Base-by-base conservation (phyloP, 2,329 filamentous ascomycete genomes). In the Beauveria caledonica region DNA sequence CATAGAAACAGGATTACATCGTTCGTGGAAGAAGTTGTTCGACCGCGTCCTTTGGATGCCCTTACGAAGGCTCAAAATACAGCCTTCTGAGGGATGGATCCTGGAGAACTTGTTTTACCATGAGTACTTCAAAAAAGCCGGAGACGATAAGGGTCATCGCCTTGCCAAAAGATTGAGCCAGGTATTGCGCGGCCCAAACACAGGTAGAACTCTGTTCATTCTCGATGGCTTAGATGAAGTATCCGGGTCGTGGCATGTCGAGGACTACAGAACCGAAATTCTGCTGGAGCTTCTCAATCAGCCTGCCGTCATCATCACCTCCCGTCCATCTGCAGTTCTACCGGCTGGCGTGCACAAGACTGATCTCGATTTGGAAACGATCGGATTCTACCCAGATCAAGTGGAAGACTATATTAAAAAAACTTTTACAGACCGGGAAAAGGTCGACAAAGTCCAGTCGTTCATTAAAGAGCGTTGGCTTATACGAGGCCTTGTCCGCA, bases 151-250 rank as follows among this genome's bases (percentile, higher is more conserved):
- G 9, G 27, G 27, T 1, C 27, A 10, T 1, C 27, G 27, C 8
- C 27, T 65, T 58, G 19, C 11, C 53, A 8, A n/a, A 7, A 3
- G 19, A 10, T 29, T 29, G 9, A 29, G 9, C 9, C 27, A 29
- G 10, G 27, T 9, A 29, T 29, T 29, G 27, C 27, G 2, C 3
- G 7, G 9, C 27, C 27, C 27, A 58, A 58, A 3, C 36, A 27
- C 33, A 44, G n/a, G 8, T 21, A 67, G 58, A 54, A 75, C 69
- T 19, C 65, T 78, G 1, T 75, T 77, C 50, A 49, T 78, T 15
- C 69, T 78, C 13, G 76, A 79, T 63, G 76, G 76, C 5, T 60
- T 78, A 13, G 77, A 79, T 57, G 76, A 79, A 69, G 64, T 77
- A 10, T 68, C 66, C 5, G 27, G 21, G 49, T 0, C n/a, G 9